Evolutionary conservation across 2,329 filamentous ascomycete species (phyloP), one percentile per base, ranked within the genome.

Genomic region (Pseudogymnoascus sp.): DNA sequence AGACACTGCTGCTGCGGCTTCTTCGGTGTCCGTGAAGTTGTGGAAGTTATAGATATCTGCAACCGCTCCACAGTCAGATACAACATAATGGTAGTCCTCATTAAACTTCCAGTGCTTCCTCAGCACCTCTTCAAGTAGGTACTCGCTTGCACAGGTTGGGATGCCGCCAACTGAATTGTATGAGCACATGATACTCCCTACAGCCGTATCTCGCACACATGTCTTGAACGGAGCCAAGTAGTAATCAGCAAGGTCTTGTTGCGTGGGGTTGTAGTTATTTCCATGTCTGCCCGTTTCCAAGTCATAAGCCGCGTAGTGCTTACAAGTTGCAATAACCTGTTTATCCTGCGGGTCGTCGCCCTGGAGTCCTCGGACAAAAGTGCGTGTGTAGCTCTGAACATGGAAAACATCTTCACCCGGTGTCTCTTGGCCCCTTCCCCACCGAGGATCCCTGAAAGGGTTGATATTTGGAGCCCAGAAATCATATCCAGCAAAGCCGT

Each of bases 401-500:
- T 75, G 76, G 56, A 76, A 74, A 0, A 77, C 72, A 63, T 84
- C 81, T 66, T 83, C 82, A 3, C 81, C 81, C 0, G 82, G 82
- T 0, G 82, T 84, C 66, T 85, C 81, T 63, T 79, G 76, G 0
- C 82, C 83, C 7, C 83, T 74, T 1, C 83, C 83, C 83, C 82
- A 84, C 23, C 84, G 73, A 0, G 83, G 83, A 66, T 85, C 82
- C 35, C 78, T 78, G 72, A 81, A 87, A 0, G 81, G 77, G 65
- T 86, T 87, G 69, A 88, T 83, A 66, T 87, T 86, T 0, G 85
- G 85, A 0, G 85, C 84, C 79, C 82, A 86, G 67, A 76, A 84
- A 67, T 85, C 77, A 12, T 83, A 67, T 0, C 80, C 80, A 2
- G 77, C 78, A 10, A 76, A 73, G 3, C 79, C 81, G 6, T 69